phyloP scores from a whole-genome alignment of 164 flowering plant species.

The Santalum album region DNA sequence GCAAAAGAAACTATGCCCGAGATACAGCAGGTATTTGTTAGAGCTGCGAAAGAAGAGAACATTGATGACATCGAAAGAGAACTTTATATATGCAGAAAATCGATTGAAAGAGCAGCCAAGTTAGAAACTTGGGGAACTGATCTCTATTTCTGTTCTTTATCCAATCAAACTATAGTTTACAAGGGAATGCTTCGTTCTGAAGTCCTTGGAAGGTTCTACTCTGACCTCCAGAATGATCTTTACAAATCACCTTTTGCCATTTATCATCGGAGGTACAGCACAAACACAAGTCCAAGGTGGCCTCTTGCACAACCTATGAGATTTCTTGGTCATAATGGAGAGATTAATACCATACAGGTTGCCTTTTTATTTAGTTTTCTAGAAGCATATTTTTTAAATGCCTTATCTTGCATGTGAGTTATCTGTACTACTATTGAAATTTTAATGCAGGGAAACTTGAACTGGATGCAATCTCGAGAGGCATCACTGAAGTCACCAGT shows the following conservation, averaged over 20 bases:
- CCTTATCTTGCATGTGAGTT: neutral
- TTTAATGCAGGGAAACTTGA: conserved; percentile 79
- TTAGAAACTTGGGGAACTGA: conserved; percentile 79
- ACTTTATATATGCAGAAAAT: conserved; percentile 80
- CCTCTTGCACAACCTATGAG: conserved; percentile 99
- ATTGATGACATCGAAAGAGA: conserved; percentile 93
- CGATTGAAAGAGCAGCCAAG: conserved; percentile 64
- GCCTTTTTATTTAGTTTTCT: neutral
- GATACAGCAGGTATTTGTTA: conserved; percentile 87
- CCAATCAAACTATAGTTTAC: conserved; percentile 94
- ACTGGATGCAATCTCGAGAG: conserved; percentile 99
- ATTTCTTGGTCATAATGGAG: conserved; percentile 98
- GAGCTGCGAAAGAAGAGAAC: conserved; percentile 61
- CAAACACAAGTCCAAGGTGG: conserved; percentile 99
- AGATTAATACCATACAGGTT: conserved; percentile 97
- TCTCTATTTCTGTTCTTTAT: conserved; percentile 89
- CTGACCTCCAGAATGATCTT: conserved; percentile 77
- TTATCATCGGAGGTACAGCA: conserved; percentile 93
- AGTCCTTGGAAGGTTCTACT: conserved; percentile 80
- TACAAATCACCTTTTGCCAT: conserved; percentile 88
- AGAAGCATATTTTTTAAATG: neutral
- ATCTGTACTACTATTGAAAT: neutral
- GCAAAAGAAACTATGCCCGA: conserved; percentile 92
- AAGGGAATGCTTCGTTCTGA: conserved; percentile 99
- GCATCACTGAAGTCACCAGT: conserved; percentile 77